These are phyloP conservation scores for Heterobasidion occidentale DNA, from an alignment of 1,284 basidiomycete species.

Conservation along the genomic window DNA sequence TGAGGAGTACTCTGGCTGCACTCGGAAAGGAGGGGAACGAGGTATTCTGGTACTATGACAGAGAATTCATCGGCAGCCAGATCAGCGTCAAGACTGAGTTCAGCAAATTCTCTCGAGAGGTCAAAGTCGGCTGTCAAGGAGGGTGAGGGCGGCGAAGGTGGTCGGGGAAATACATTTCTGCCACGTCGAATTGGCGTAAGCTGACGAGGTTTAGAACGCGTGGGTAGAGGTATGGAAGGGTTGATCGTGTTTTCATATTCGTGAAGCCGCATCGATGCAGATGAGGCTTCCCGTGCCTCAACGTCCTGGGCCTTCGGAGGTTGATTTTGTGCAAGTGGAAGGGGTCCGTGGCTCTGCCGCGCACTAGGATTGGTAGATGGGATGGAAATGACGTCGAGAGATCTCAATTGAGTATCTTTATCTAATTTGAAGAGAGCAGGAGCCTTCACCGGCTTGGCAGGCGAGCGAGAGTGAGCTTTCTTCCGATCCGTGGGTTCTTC, in stretches of 20 bases:
- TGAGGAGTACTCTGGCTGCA: constrained; percentile 59
- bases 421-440: not conserved
- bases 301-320: not conserved
- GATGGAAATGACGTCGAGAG: not conserved
- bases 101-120: constrained; percentile 47
- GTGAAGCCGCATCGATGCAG: constrained; percentile 3
- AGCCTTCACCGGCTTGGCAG: not conserved
- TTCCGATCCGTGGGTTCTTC: not conserved
- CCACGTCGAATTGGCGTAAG: constrained; percentile 61
- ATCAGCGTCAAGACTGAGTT: constrained; percentile 32
- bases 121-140: constrained; percentile 40
- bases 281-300: not conserved
- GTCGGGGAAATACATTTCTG: constrained; percentile 33
- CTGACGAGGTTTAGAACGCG: constrained; percentile 35
- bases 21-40: constrained; percentile 55
- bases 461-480: not conserved
- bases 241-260: not conserved
- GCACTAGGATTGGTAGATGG: not conserved
- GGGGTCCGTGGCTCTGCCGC: not conserved
- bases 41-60: constrained; percentile 34
- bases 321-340: not conserved
- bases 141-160: constrained; percentile 42
- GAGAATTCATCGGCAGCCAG: constrained; percentile 10
- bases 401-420: not conserved
- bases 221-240: constrained; percentile 23